A percentile compares a stretch with the other conserved stretches of the same genome.
Conservation (phyloP, 176 grass and related monocot species). For the Pontederia paniculata region DNA sequence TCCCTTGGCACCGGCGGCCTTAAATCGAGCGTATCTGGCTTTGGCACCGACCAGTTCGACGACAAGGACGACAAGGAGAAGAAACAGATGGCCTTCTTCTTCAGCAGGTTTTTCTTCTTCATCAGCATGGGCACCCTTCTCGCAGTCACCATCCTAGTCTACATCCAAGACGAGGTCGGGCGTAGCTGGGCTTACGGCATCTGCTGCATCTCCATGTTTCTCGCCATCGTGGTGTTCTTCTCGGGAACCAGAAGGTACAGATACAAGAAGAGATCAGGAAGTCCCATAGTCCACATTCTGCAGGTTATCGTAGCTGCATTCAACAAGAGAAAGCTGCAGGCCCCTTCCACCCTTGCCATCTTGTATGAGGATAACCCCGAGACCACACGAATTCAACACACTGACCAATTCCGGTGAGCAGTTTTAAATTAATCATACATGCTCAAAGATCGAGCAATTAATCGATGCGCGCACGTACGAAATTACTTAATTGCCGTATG, state of each 20-base stretch:
- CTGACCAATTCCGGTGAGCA: constrained; percentile 40
- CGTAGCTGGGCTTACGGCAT: constrained; percentile 80
- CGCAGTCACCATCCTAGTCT: constrained; percentile 67
- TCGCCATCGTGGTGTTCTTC: constrained; percentile 41
- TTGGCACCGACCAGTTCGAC: constrained; percentile 83
- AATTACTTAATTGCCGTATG: too few relatives aligned
- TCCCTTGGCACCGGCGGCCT: constrained; percentile 65
- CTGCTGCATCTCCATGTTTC: constrained; percentile 55
- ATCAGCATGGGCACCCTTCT: constrained; percentile 62
- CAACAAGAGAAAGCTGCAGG: constrained; percentile 30
- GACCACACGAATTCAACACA: constrained; percentile 32
- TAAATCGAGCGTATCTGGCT: constrained; percentile 80
- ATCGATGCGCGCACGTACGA: too few relatives aligned
- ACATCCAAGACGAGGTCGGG: constrained; percentile 71
- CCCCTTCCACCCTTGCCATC: constrained; percentile 3
- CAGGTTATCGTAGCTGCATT: constrained; percentile 57
- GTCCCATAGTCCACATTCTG: constrained; percentile 73
- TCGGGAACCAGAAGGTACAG: constrained; percentile 55
- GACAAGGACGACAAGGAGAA: constrained; percentile 52
- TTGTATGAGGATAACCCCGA: constrained; percentile 45
- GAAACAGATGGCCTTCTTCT: constrained; percentile 60
- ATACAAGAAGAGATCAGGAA: constrained; percentile 54
- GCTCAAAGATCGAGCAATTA: too few relatives aligned
- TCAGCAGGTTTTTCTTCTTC: constrained; percentile 77
- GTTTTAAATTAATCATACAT: too few relatives aligned